Conservation (phyloP, 2,329 filamentous ascomycete genomes). For the Aspergillus sp. region DNA sequence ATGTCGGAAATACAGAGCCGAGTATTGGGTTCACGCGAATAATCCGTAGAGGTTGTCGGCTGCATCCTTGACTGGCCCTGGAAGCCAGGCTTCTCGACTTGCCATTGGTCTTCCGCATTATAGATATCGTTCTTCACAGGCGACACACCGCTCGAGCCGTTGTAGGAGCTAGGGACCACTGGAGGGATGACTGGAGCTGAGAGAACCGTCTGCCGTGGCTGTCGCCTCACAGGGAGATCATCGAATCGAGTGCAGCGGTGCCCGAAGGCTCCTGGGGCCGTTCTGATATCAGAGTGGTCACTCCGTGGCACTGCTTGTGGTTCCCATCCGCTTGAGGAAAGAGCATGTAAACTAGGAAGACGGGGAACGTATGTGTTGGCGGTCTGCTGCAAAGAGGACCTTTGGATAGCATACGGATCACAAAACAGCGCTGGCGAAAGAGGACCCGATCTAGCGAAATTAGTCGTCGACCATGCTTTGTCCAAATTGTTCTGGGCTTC, state of each 20-base stretch:
- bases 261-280: too few relatives aligned
- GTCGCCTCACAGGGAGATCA: too few relatives aligned
- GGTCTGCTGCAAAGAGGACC: neutral
- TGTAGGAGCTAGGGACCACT: too few relatives aligned
- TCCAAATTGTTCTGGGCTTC: neutral
- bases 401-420: neutral
- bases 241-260: too few relatives aligned
- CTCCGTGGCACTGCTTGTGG: too few relatives aligned
- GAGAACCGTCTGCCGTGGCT: too few relatives aligned
- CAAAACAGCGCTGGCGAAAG: neutral
- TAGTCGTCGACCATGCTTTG: too few relatives aligned
- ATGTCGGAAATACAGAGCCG: conserved; percentile 13
- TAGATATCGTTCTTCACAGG: neutral
- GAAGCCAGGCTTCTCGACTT: neutral
- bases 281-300: too few relatives aligned
- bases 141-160: neutral
- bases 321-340: neutral
- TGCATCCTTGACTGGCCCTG: neutral
- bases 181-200: too few relatives aligned
- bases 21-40: conserved; percentile 3
- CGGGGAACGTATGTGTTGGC: neutral
- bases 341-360: neutral
- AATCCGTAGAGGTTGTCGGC: neutral
- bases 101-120: neutral
- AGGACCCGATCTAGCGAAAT: too few relatives aligned